These are phyloP conservation scores for Rhizoclosmatium sp. DNA, from an alignment of 192 early-diverging fungal genomes.

Conservation along the genomic window DNA sequence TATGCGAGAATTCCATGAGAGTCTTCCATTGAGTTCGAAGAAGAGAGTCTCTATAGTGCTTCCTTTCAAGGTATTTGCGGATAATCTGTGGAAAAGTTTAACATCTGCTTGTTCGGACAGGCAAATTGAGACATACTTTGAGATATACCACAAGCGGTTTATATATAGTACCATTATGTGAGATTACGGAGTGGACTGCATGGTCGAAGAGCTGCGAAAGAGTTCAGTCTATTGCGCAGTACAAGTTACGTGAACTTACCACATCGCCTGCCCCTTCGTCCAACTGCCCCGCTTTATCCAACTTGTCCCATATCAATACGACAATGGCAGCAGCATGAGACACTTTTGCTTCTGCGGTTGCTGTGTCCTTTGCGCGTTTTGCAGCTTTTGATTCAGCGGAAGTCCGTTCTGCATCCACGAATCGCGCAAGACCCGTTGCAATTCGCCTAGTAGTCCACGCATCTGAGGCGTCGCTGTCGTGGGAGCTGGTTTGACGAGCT, in stretches of 20 bases:
- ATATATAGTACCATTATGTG: too few species aligned
- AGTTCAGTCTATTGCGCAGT: background rate
- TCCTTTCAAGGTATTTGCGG: constrained; percentile 1
- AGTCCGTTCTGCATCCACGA: background rate
- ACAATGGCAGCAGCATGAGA: too few species aligned
- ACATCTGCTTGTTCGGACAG: too few species aligned
- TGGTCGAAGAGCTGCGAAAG: constrained; percentile 13
- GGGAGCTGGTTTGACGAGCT: too few species aligned
- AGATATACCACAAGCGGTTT: too few species aligned
- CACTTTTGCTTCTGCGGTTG: too few species aligned
- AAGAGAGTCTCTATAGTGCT: constrained; percentile 17
- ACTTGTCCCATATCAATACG: too few species aligned
- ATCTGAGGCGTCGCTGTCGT: too few species aligned
- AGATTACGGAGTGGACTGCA: background rate
- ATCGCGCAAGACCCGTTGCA: background rate
- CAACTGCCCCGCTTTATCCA: too few species aligned
- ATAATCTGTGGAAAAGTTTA: background rate
- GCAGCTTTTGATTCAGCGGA: too few species aligned
- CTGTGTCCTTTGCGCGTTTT: too few species aligned
- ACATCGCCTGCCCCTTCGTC: background rate
- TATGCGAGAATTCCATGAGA: background rate
- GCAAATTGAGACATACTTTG: too few species aligned
- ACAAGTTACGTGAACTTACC: background rate
- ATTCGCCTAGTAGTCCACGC: background rate
- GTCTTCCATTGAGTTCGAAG: constrained; percentile 19